Percentiles rank a stretch among this genome's conserved stretches.
Conservation (phyloP, 2,329 filamentous ascomycete genomes). For the Aspergillus piperis region DNA sequence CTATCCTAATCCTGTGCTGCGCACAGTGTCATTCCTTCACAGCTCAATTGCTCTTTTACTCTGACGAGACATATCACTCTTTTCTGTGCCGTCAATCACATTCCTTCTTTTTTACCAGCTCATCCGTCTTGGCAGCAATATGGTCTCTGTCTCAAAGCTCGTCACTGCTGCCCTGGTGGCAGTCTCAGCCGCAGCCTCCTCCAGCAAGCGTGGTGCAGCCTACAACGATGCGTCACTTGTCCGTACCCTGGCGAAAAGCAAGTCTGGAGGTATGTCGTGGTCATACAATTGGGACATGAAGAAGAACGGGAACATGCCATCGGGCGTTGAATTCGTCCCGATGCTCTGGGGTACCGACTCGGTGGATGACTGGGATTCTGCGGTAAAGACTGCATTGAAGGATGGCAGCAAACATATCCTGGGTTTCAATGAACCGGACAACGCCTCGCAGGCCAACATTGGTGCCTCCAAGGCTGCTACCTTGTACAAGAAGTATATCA, state of each 20-base stretch:
- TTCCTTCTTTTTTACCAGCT: background rate
- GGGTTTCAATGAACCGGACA: conserved; percentile 7
- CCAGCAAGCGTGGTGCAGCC: conserved; percentile 4
- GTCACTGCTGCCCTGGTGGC: background rate
- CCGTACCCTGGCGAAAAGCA: background rate
- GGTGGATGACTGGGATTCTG: background rate
- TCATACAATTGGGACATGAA: conserved; percentile 4
- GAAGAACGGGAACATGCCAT: background rate
- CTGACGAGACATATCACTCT: background rate
- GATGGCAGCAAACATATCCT: background rate
- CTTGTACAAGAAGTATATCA: conserved; percentile 4
- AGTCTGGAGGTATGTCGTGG: background rate
- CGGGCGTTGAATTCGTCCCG: background rate
- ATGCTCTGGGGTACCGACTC: background rate
- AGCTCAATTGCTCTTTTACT: background rate
- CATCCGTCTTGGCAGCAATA: background rate
- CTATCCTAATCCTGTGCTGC: background rate
- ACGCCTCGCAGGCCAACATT: conserved; percentile 1
- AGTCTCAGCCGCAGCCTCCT: background rate
- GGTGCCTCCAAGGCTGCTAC: background rate
- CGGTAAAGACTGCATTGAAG: background rate
- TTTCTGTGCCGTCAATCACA: background rate
- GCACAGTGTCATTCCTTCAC: background rate
- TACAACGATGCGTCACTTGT: conserved; percentile 2
- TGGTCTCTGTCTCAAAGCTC: background rate